Conservation (phyloP, 2,329 filamentous ascomycete species). For the Aspergillus pseudoviridinutans region DNA sequence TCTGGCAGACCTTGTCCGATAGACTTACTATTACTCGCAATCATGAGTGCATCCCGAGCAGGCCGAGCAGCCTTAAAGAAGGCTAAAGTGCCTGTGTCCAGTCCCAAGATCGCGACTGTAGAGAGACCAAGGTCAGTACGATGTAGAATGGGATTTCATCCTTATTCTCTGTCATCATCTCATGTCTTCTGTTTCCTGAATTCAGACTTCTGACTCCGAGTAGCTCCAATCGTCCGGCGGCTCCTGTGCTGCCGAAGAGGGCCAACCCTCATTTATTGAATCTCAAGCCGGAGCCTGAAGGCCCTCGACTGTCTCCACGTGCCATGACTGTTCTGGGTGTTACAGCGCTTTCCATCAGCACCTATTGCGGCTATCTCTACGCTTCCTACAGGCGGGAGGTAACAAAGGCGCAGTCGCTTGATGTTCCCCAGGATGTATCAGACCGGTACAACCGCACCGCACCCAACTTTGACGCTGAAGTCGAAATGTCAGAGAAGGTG, state of each 20-base stretch:
- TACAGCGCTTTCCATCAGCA: slow-evolving; percentile 38
- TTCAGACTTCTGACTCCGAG: slow-evolving; percentile 1
- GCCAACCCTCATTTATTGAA: slow-evolving; percentile 21
- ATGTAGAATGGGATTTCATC: neutral
- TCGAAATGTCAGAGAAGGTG: slow-evolving; percentile 41
- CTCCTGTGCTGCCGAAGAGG: slow-evolving; percentile 18
- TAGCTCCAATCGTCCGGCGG: slow-evolving; percentile 10
- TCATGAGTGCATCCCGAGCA: slow-evolving; percentile 25
- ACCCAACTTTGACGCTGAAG: slow-evolving; percentile 42
- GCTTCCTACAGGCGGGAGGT: slow-evolving; percentile 39
- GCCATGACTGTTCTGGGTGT: slow-evolving; percentile 37
- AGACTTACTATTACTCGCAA: neutral
- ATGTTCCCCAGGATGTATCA: slow-evolving; percentile 41
- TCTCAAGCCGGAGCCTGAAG: slow-evolving; percentile 16
- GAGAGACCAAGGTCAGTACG: slow-evolving; percentile 18
- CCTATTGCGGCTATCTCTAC: slow-evolving; percentile 44
- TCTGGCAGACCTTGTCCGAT: neutral
- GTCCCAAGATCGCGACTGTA: slow-evolving; percentile 8
- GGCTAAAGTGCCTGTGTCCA: slow-evolving; percentile 18
- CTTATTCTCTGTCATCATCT: neutral
- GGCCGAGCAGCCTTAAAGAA: slow-evolving; percentile 19
- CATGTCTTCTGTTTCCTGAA: neutral
- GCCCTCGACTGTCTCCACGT: slow-evolving; percentile 25
- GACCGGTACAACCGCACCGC: slow-evolving; percentile 45
- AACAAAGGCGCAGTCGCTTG: slow-evolving; percentile 25